phyloP scores from a whole-genome alignment of 2,329 filamentous ascomycete genomes.

The Erysiphe pulchra region DNA sequence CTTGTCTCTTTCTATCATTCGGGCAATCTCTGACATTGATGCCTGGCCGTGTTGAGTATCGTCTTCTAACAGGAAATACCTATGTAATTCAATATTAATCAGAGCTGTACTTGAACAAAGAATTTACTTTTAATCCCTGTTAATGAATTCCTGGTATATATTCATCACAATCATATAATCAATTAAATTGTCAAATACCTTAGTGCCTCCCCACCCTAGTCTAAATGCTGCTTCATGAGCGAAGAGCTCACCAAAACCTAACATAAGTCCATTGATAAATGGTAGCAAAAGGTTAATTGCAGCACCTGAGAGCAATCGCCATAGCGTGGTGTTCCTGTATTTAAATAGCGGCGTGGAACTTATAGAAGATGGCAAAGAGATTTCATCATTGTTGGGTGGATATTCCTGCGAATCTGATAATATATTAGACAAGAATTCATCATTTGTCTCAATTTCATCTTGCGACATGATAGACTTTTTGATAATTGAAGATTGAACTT shows the following conservation, averaged over 20 bases:
- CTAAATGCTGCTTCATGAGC: conserved; percentile 88
- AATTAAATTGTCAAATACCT: conserved; percentile 27
- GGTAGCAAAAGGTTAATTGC: conserved; percentile 90
- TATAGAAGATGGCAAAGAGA: conserved; percentile 33
- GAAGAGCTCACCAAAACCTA: conserved; percentile 90
- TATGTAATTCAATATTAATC: too few species aligned
- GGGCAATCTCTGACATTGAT: too few species aligned
- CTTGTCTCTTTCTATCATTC: too few species aligned
- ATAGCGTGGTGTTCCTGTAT: conserved; percentile 71
- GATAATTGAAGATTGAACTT: too few species aligned
- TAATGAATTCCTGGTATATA: too few species aligned
- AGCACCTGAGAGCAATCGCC: conserved; percentile 62
- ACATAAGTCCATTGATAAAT: conserved; percentile 94
- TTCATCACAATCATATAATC: too few species aligned
- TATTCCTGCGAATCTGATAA: conserved; percentile 69
- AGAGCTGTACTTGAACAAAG: too few species aligned
- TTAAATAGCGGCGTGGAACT: conserved; percentile 47
- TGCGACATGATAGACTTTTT: neutral
- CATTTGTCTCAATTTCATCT: conserved; percentile 24
- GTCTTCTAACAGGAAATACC: too few species aligned
- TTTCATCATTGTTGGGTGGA: conserved; percentile 33
- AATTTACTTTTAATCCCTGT: too few species aligned
- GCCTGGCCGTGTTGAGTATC: too few species aligned
- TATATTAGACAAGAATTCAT: conserved; percentile 52
- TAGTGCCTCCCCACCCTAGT: conserved; percentile 80